Base-by-base conservation (phyloP, 2,329 filamentous ascomycete species). In the Torrubiella hemipterigena region DNA sequence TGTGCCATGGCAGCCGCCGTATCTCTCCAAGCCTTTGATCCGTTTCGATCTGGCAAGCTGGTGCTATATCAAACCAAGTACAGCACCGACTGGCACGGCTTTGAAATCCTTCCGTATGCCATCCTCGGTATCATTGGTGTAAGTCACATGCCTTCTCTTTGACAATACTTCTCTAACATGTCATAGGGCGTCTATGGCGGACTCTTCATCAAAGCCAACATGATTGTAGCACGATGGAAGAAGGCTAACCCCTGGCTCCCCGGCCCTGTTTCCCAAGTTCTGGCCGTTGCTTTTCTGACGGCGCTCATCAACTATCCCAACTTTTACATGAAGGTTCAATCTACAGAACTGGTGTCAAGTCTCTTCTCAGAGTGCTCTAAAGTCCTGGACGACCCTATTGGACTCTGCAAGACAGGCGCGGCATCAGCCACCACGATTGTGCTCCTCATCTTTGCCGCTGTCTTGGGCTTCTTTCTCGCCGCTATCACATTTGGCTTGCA, bases 1-100 rank as follows among this genome's bases (percentile, higher is more conserved):
- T 96, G 91, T 47, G 91, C 91, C 51, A 96, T 96, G 87, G 84
- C 93, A n/a, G 91, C 87, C 12, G 89, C 91, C 13, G 84, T 96
- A 22, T 85, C 86, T 11, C 66, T 98, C 5, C 89, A 96, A 54
- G 84, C 84, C 5, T 73, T 94, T 38, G 91, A 98, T 51, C 91
- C 91, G 5, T 95, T 96, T 52, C 75, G 91, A 32, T 93, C 87
- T 2, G 91, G 89, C 32, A 93, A 98, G 54, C 79, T 96, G 32
- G 91, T 96, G 27, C 63, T 96, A 33, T 98, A 94, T 51, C 87
- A 98, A 56, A 87, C 95, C 47, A 89, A 83, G 21, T 96, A 95
- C 54, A 87, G 79, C 43, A 78, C 77, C 17, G 79, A 79, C 29
- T 98, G 89, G 89, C 86, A 96, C 54, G 82, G 80, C 23, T 96